A percentile compares a stretch with the other conserved stretches of the same genome.
phyloP scores from a whole-genome alignment of 108 stramenopile genomes.

The Skeletonema costatum region DNA sequence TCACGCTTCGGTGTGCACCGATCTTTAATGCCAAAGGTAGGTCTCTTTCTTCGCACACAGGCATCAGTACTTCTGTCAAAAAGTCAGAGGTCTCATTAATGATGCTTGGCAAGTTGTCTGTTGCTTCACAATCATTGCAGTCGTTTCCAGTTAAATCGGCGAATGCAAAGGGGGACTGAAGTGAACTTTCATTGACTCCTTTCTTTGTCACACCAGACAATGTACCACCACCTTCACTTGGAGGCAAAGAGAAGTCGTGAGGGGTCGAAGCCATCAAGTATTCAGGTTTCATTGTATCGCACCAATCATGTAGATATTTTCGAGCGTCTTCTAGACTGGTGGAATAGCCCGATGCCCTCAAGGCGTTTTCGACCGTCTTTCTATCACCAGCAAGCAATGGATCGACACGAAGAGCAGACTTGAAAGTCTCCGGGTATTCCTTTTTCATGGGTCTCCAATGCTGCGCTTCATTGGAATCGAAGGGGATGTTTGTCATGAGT shows the following conservation, averaged over 20 bases:
- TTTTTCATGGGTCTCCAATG: slow-evolving; percentile 76
- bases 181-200: slow-evolving; percentile 62
- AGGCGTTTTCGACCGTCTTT: slow-evolving; percentile 54
- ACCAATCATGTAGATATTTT: slow-evolving; percentile 82
- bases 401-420: slow-evolving; percentile 89
- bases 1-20: slow-evolving; percentile 82
- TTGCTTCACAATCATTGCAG: slow-evolving; percentile 50
- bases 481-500: slow-evolving; percentile 95
- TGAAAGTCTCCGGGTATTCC: slow-evolving; percentile 63
- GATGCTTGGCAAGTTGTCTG: slow-evolving; percentile 60
- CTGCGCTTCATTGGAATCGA: slow-evolving; percentile 70
- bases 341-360: slow-evolving; percentile 70
- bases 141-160: slow-evolving; percentile 21
- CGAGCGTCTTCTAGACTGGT: slow-evolving; percentile 71
- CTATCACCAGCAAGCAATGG: slow-evolving; percentile 84
- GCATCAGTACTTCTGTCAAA: slow-evolving; percentile 77
- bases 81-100: slow-evolving; percentile 81
- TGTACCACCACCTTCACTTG: slow-evolving; percentile 37
- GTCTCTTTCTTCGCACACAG: slow-evolving; percentile 79
- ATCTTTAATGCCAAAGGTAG: slow-evolving; percentile 89
- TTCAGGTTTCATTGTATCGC: slow-evolving; percentile 85
- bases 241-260: slow-evolving; percentile 67
- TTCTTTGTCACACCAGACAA: slow-evolving; percentile 44
- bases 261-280: slow-evolving; percentile 93
- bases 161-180: slow-evolving; percentile 76